Conservation (phyloP, 257 asterid species). For the Schizonepeta tenuifolia region DNA sequence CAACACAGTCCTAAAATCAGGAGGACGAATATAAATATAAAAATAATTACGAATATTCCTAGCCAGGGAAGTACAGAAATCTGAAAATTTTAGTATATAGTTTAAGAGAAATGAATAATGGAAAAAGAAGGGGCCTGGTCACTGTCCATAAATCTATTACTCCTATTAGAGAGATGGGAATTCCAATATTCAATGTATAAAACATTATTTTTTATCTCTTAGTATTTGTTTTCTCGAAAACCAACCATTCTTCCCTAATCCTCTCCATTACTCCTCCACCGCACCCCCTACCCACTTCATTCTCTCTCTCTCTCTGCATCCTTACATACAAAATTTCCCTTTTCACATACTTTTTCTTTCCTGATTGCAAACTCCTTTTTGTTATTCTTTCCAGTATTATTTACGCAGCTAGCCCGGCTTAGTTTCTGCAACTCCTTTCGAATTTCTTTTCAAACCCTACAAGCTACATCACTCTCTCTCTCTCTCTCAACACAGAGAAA, state of each 20-base stretch:
- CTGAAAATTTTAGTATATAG: neutral
- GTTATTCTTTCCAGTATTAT: neutral
- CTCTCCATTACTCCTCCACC: constrained; percentile 26
- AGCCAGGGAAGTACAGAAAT: neutral
- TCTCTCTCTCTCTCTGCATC: constrained; percentile 4
- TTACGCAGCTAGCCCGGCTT: neutral
- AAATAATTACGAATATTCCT: neutral
- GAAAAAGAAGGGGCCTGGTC: neutral
- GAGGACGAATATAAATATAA: neutral
- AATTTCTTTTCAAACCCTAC: constrained; percentile 30
- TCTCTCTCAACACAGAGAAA: constrained; percentile 18
- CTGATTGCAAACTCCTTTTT: neutral
- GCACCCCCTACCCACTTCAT: neutral
- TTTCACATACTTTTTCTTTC: constrained; percentile 28
- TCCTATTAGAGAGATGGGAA: neutral
- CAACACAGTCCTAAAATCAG: no score
- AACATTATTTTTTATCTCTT: constrained; percentile 27
- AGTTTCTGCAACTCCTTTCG: constrained; percentile 36
- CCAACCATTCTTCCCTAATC: constrained; percentile 50
- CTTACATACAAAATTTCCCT: constrained; percentile 28
- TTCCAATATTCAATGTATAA: constrained; percentile 45
- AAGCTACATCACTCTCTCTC: constrained; percentile 36
- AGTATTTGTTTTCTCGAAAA: constrained; percentile 46
- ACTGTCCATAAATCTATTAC: neutral
- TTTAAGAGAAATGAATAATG: neutral